A percentile compares a stretch with the other conserved stretches of the same genome.
phyloP scores from a whole-genome alignment of 2,329 filamentous ascomycete genomes.

The Fusarium sororula region DNA sequence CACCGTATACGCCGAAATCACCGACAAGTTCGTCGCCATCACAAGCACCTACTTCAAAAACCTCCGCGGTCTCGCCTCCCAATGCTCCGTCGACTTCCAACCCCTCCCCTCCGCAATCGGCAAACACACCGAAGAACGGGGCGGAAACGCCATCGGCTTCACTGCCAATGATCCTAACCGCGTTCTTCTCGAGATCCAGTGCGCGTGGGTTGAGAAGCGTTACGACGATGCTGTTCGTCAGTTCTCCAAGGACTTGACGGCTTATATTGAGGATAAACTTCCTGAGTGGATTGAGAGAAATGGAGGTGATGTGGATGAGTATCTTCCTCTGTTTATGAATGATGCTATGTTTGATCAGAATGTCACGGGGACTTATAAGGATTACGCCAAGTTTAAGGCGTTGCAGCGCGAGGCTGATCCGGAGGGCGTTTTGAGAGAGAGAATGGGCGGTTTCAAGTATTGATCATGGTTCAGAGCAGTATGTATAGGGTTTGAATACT shows the following conservation, averaged over 20 bases:
- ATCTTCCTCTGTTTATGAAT: conserved; percentile 14
- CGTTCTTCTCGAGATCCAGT: conserved; percentile 10
- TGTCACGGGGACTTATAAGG: conserved; percentile 1
- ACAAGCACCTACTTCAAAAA: conserved; percentile 4
- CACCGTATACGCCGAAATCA: conserved; percentile 3
- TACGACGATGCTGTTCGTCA: neutral
- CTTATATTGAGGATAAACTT: conserved; percentile 5
- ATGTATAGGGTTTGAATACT: rapidly evolving
- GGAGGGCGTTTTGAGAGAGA: neutral
- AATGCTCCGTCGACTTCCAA: conserved; percentile 26
- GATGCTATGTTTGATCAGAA: conserved; percentile 18
- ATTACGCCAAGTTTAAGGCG: conserved; percentile 6
- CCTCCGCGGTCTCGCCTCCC: neutral
- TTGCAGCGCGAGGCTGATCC: conserved; percentile 7
- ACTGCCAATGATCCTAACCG: neutral
- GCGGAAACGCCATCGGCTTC: conserved; percentile 19
- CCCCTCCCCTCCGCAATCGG: conserved; percentile 3
- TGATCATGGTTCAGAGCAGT: neutral
- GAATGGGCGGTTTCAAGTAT: conserved; percentile 10
- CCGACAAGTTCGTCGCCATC: neutral
- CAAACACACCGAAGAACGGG: neutral
- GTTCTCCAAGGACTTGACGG: conserved; percentile 5
- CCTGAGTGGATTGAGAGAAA: conserved; percentile 1
- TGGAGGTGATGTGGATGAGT: neutral
- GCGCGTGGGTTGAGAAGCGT: conserved; percentile 6